Evolutionary conservation across 345 rosid species (phyloP), one percentile per base, ranked within the genome.

Genomic region (Lepidium sativum): DNA sequence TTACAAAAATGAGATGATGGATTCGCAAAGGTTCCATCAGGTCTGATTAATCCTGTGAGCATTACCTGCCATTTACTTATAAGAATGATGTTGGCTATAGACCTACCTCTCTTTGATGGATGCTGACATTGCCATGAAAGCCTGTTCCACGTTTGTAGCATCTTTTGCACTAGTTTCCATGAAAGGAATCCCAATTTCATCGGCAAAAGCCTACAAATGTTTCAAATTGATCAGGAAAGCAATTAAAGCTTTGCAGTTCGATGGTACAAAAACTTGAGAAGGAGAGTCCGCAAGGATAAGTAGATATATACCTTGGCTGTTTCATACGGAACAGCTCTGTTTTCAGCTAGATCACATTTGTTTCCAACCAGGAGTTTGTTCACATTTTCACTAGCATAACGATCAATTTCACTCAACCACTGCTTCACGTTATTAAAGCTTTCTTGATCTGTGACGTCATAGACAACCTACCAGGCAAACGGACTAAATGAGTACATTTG

Each of bases 141-240:
- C 86, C 61, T 83, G 82, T 54, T 84, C 95, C 33, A 87, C 95
- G 17, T 84, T 84, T 9, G 81, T 82, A 16, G 95, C 65, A 74
- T 77, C 81, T 73, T 87, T 87, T n/a, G 95, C 95, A 68, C 95
- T 87, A 8, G 95, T 87, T 65, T 87, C 95, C 88, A 87, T 63
- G 68, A 87, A 87, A 32, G 90, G 88, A 59, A 87, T 72, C 38
- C 95, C 90, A 56, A 84, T 78, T 76, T 87, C 86, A 76, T 87
- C 88, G 1, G 95, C 95, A 74, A 87, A 83, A 38, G 90, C 88
- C 90, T 87, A 49, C 11, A 43, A 41, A 63, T 15, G 38, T 42
- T 21, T 17, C 8, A n/a, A 32, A 32, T 6, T 27, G 15, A 67
- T 25, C 33, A 63, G 38, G 40, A 48, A 16, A 25, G 27, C 47